Base-by-base conservation (phyloP, 2,329 filamentous ascomycete genomes). In the Penicillium sp. region DNA sequence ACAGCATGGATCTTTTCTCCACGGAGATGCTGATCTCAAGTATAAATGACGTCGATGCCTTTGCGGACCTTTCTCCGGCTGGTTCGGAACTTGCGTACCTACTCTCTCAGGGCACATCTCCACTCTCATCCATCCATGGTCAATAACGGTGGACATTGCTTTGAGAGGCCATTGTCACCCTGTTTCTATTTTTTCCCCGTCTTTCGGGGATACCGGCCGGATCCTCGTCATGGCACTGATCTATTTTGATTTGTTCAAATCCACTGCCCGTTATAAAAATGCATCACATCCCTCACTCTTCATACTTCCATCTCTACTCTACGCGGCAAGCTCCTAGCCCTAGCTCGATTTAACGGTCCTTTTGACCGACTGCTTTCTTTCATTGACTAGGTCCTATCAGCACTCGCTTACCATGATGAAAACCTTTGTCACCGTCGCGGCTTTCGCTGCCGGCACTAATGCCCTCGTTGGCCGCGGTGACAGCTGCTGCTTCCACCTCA, bases 401-500 rank as follows among this genome's bases (percentile, higher is more conserved):
- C 39, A 16, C 43, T 39, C 24, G 29, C 28, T 35, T 35, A 29
- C 10, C 11, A 54, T 22, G 6, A 74, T 74, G 69, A 71, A 67
- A 58, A 63, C 60, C 40, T 55, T 73, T 49, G 52, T 64, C 47
- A 59, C 66, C 38, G 46, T 69, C 35, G 63, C 69, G 36, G 67
- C 68, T 42, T 64, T 74, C 20, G 60, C 68, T 51, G 62, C 64
- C 32, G 66, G 69, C 35, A 66, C 70, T 44, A 71, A 74, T 53
- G 74, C 72, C 38, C 61, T 72, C 22, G 61, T 70, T 46, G 49
- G 63, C 47, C 63, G 70, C 38, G 54, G 58, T 40, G 63, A 62
- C 31, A 66, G 61, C 38, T 79, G 79, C 58, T 75, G 74, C 52
- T 82, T 84, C 64, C 68, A 73, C 48, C 59, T 84, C 28, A 72